Percentiles rank a stretch among this genome's conserved stretches.
Evolutionary conservation across 2,329 filamentous ascomycete species (phyloP).

Genomic region (Metarhizium anisopliae): DNA sequence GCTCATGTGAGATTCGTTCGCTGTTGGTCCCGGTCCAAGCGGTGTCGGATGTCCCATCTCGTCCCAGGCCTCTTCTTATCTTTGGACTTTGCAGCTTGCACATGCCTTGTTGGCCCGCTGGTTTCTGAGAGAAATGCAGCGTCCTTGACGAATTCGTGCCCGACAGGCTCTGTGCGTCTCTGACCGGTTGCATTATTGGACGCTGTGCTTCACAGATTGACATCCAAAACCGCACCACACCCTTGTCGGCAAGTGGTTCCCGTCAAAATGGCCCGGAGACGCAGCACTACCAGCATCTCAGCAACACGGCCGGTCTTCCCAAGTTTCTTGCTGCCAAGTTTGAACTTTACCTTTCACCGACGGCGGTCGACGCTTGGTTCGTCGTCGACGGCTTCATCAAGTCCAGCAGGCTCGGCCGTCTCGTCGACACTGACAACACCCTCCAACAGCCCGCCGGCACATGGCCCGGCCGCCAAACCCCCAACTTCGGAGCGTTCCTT

Average conservation of each 20-base stretch:
- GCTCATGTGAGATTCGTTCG: neutral
- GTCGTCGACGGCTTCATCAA: slow-evolving; percentile 21
- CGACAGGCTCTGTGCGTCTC: neutral
- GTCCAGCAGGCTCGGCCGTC: slow-evolving; percentile 12
- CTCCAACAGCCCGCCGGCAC: slow-evolving; percentile 16
- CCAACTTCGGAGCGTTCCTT: slow-evolving; percentile 20
- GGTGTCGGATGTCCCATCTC: neutral
- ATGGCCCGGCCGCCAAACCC: slow-evolving; percentile 9
- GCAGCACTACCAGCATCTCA: slow-evolving; percentile 24
- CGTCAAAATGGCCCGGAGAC: slow-evolving; percentile 11
- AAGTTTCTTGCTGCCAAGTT: slow-evolving; percentile 41
- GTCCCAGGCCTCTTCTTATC: neutral
- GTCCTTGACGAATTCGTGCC: neutral
- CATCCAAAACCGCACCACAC: neutral
- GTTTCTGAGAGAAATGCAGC: neutral
- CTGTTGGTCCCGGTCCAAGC: neutral
- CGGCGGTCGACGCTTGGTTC: slow-evolving; percentile 26
- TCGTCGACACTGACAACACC: slow-evolving; percentile 21
- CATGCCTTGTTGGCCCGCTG: neutral
- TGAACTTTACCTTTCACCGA: slow-evolving; percentile 38
- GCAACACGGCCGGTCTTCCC: slow-evolving; percentile 38
- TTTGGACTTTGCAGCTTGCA: neutral
- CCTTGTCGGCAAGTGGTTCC: neutral
- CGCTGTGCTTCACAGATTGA: neutral
- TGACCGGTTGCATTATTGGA: neutral